Percentiles rank a stretch among this genome's conserved stretches.
Conservation (phyloP, 169 alveolate species). For the Amoebophrya sp. region DNA sequence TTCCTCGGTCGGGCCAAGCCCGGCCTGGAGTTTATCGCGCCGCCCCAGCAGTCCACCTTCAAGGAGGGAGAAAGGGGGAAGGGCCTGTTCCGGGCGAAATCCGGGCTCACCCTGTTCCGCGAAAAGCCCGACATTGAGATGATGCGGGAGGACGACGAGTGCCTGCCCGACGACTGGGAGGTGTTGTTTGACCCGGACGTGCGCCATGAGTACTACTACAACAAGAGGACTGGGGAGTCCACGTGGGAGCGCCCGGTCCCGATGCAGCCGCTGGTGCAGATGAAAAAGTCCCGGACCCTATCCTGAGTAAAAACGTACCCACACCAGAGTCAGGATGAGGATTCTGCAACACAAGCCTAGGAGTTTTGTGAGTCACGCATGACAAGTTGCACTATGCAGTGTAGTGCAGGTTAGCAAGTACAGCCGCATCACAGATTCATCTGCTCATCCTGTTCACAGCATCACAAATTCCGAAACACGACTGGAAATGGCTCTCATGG, state of each 20-base stretch:
- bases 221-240: neutral
- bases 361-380: no score
- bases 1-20: neutral
- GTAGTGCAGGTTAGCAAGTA: no score
- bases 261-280: neutral
- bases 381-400: no score
- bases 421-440: no score
- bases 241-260: neutral
- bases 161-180: neutral
- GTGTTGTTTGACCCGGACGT: neutral
- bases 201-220: neutral
- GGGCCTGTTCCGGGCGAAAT: neutral
- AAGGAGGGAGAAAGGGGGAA: neutral
- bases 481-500: no score
- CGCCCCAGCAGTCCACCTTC: neutral
- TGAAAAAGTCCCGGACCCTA: no score
- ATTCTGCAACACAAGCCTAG: no score
- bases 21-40: neutral
- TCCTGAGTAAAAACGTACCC: no score
- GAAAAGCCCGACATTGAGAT: neutral
- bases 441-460: no score
- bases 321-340: no score
- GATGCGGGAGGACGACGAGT: neutral
- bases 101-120: neutral
- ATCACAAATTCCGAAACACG: no score